Percentiles rank a stretch among this genome's conserved stretches.
These are phyloP conservation scores for Rubroboletus satanas DNA, from an alignment of 768 basidiomycete genomes.

Conservation along the genomic window DNA sequence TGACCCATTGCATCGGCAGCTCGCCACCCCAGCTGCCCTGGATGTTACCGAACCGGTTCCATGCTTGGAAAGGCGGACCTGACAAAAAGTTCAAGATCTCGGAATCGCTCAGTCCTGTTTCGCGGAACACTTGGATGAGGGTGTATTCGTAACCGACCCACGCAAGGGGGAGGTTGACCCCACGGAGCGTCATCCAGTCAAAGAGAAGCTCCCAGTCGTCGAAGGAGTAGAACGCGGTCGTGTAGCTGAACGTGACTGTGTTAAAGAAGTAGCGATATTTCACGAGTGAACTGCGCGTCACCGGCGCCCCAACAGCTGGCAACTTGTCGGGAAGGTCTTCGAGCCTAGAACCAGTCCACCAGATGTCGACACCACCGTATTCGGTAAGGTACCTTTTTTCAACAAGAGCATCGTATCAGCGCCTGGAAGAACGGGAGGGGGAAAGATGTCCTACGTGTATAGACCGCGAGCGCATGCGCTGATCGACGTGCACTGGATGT, in stretches of 20 bases:
- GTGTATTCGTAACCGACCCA: slow-evolving; percentile 41
- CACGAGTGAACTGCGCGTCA: slow-evolving; percentile 34
- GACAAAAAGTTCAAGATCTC: slow-evolving; percentile 36
- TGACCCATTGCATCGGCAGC: slow-evolving; percentile 36
- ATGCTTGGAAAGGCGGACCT: slow-evolving; percentile 39
- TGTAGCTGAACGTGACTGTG: slow-evolving; percentile 42
- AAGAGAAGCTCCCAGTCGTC: slow-evolving; percentile 38
- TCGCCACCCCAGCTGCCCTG: slow-evolving; percentile 38
- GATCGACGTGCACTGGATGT: slow-evolving; percentile 34
- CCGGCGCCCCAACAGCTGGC: slow-evolving; percentile 29
- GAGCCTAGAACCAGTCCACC: slow-evolving; percentile 42
- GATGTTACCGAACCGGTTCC: slow-evolving; percentile 44
- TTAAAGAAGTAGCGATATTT: slow-evolving; percentile 42
- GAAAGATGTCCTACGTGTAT: slow-evolving; percentile 31
- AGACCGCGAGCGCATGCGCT: slow-evolving; percentile 38
- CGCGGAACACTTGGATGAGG: slow-evolving; percentile 36
- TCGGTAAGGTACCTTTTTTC: slow-evolving; percentile 34
- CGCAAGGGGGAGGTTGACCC: slow-evolving; percentile 40
- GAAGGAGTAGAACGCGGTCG: slow-evolving; percentile 38
- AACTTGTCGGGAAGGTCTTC: slow-evolving; percentile 27
- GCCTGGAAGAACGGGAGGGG: neutral
- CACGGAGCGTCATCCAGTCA: slow-evolving; percentile 41
- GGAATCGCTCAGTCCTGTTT: slow-evolving; percentile 33
- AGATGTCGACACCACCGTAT: slow-evolving; percentile 38
- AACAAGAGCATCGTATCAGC: neutral